Conservation (phyloP, 2,329 filamentous ascomycete species). For the Capronia americana region DNA sequence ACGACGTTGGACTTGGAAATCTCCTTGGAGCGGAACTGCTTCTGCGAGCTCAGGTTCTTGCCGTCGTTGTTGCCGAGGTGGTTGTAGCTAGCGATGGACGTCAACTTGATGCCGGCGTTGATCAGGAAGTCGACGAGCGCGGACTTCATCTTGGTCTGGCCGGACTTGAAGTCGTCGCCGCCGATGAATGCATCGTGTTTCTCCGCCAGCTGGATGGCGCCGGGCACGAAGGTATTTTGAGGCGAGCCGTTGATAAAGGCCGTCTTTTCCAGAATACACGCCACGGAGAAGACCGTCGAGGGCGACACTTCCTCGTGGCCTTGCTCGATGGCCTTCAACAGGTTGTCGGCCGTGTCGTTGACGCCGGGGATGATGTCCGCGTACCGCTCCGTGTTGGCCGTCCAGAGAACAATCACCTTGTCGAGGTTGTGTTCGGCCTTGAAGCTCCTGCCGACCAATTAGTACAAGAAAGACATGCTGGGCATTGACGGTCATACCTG, state of each 20-base stretch:
- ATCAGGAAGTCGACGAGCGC: constrained; percentile 98
- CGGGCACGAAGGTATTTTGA: constrained; percentile 98
- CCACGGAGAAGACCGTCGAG: constrained; percentile 94
- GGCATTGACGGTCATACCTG: constrained; percentile 58
- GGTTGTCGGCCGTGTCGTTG: constrained; percentile 95
- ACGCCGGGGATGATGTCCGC: constrained; percentile 85
- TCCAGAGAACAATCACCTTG: constrained; percentile 98
- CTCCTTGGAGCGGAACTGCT: constrained; percentile 99
- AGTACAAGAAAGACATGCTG: constrained; percentile 8
- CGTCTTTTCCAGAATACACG: constrained; percentile 84
- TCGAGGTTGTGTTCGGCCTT: constrained; percentile 83
- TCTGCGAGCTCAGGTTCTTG: constrained; percentile 96
- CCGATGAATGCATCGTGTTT: constrained; percentile 88
- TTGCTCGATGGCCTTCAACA: constrained; percentile 82
- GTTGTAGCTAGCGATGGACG: constrained; percentile 98
- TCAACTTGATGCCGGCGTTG: constrained; percentile 98
- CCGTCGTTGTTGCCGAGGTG: constrained; percentile 99
- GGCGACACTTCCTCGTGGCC: constrained; percentile 93
- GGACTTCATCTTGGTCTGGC: constrained; percentile 99
- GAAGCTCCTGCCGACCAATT: constrained; percentile 71
- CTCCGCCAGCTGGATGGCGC: constrained; percentile 87
- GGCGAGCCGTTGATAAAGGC: constrained; percentile 99
- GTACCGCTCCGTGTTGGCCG: constrained; percentile 97
- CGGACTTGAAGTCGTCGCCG: constrained; percentile 99
- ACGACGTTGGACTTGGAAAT: constrained; percentile 99